Percentiles rank a stretch among this genome's conserved stretches.
Conservation (phyloP, 1,284 basidiomycete genomes). For the Sanguinoderma infundibulare region DNA sequence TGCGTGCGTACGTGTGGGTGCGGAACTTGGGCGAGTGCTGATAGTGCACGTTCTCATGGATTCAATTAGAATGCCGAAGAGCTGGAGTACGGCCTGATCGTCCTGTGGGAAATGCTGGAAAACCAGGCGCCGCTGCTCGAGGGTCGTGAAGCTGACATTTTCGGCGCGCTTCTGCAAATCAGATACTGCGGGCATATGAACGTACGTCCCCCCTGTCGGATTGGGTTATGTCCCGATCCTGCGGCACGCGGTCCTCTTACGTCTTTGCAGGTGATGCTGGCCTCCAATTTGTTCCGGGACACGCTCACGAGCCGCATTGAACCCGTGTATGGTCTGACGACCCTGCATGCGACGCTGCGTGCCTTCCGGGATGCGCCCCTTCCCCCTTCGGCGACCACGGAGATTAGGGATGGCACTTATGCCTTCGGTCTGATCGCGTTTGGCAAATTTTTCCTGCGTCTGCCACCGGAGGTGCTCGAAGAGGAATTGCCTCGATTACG, state of each 20-base stretch:
- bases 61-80: constrained; percentile 56
- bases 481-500: constrained; percentile 81
- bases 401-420: constrained; percentile 66
- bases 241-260: constrained; percentile 15
- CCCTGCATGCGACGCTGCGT: constrained; percentile 71
- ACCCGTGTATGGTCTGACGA: constrained; percentile 82
- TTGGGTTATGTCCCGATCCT: constrained; percentile 15
- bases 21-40: constrained; percentile 19
- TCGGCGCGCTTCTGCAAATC: constrained; percentile 62
- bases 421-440: constrained; percentile 82
- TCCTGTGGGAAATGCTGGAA: constrained; percentile 78
- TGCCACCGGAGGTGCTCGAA: constrained; percentile 82
- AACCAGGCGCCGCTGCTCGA: constrained; percentile 70
- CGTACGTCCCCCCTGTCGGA: constrained; percentile 45
- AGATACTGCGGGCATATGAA: constrained; percentile 72
- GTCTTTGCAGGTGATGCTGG: constrained; percentile 68
- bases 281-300: constrained; percentile 79
- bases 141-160: constrained; percentile 73
- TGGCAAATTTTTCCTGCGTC: constrained; percentile 77
- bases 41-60: constrained; percentile 21
- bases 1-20: constrained; percentile 36
- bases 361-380: constrained; percentile 60
- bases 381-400: constrained; percentile 45
- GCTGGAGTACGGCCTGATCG: constrained; percentile 74
- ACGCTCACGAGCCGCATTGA: constrained; percentile 70